Evolutionary conservation across 257 asterid species (phyloP).

Genomic region (Solanum sitiens): DNA sequence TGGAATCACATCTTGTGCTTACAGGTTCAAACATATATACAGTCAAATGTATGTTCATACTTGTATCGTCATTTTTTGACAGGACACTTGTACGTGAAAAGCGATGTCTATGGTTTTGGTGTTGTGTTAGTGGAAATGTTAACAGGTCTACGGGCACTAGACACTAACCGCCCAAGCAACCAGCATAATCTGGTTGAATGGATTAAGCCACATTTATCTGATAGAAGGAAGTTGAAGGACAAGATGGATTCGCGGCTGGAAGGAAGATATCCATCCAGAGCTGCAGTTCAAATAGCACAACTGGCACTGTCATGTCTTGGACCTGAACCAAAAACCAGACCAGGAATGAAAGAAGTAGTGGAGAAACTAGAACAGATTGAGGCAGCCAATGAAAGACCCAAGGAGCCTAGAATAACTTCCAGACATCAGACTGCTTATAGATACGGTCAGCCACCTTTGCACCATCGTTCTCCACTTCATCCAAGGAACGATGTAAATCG

Average conservation of each 20-base stretch:
- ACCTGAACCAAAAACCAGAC: constrained; percentile 46
- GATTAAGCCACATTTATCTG: constrained; percentile 53
- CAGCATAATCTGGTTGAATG: constrained; percentile 49
- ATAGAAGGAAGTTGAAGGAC: constrained; percentile 46
- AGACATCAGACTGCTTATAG: constrained; percentile 13
- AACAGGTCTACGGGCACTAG: constrained; percentile 54
- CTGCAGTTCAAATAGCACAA: constrained; percentile 42
- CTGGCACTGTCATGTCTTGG: constrained; percentile 53
- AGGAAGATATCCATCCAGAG: constrained; percentile 51
- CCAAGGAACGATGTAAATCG: constrained; percentile 30
- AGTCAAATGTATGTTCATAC: not conserved
- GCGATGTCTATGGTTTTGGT: constrained; percentile 70
- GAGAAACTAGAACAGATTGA: constrained; percentile 29
- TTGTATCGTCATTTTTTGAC: not conserved
- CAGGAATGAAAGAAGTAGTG: constrained; percentile 54
- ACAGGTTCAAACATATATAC: not conserved
- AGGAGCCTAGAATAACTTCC: constrained; percentile 20
- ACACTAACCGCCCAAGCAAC: constrained; percentile 35
- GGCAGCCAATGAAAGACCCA: constrained; percentile 29
- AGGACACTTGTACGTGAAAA: constrained; percentile 66
- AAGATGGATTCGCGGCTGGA: constrained; percentile 49
- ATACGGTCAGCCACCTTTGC: constrained; percentile 19
- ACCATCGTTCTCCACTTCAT: constrained; percentile 43
- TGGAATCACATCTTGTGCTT: not conserved
- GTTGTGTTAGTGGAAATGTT: constrained; percentile 61